Percentiles rank a stretch among this genome's conserved stretches.
Conservation (phyloP, 2,329 filamentous ascomycete species). For the Apiospora malaysiana region DNA sequence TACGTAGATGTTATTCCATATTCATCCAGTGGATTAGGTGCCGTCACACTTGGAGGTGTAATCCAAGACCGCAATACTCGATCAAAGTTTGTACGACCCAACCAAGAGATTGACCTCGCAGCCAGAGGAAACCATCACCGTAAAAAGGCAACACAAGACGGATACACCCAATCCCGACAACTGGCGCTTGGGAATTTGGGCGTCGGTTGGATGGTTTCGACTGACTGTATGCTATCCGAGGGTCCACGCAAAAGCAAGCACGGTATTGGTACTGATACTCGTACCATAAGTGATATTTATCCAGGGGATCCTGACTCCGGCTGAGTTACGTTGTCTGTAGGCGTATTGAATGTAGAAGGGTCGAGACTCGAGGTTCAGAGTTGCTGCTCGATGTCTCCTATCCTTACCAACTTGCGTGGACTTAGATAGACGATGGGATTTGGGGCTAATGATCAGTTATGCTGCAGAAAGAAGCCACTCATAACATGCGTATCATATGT, state of each 20-base stretch:
- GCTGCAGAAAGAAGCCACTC: background rate
- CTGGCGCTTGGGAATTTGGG: background rate
- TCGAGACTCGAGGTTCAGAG: background rate
- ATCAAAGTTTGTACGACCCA: background rate
- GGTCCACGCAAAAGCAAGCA: background rate
- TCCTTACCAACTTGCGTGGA: background rate
- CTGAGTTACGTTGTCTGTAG: too few species aligned
- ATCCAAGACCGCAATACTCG: background rate
- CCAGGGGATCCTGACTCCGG: background rate
- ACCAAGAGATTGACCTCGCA: background rate
- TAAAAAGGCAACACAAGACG: background rate
- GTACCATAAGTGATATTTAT: background rate
- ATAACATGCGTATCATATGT: background rate
- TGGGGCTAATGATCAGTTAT: background rate
- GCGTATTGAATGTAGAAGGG: background rate
- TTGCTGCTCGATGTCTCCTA: background rate
- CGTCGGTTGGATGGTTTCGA: background rate
- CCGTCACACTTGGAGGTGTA: background rate
- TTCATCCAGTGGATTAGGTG: background rate
- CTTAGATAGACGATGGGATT: background rate
- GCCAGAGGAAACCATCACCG: background rate
- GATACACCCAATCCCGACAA: background rate
- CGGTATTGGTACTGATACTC: background rate
- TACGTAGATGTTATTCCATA: background rate
- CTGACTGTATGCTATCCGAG: background rate